Percentiles rank a stretch among this genome's conserved stretches.
Evolutionary conservation across 306 rosid genomes (phyloP).

Genomic region (Morella rubra): DNA sequence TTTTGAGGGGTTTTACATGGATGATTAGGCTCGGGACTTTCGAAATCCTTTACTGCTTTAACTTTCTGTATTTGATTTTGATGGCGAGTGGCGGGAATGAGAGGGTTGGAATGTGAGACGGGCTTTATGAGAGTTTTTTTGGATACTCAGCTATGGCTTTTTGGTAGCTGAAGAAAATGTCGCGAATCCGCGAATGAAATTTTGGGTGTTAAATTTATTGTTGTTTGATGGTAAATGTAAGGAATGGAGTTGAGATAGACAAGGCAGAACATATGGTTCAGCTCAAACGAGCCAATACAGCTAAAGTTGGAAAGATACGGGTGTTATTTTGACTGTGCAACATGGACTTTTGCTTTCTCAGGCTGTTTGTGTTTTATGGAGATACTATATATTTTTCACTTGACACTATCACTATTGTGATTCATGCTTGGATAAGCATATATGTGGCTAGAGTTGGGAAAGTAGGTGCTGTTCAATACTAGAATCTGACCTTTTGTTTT

Average conservation of each 20-base stretch:
- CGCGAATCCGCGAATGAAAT: background rate
- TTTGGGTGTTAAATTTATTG: background rate
- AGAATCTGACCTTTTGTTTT: background rate
- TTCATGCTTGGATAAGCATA: background rate
- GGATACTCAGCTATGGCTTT: background rate
- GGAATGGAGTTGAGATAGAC: background rate
- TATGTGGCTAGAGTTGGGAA: background rate
- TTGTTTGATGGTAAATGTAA: background rate
- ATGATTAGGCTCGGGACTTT: background rate
- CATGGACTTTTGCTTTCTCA: background rate
- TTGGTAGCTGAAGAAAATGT: background rate
- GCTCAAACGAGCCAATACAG: background rate
- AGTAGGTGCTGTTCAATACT: background rate
- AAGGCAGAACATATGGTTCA: background rate
- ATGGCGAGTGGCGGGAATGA: background rate
- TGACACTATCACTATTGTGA: background rate
- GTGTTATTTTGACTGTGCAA: background rate
- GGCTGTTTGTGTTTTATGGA: background rate
- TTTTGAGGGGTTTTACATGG: background rate
- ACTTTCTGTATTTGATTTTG: conserved; percentile 24
- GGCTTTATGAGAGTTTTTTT: background rate
- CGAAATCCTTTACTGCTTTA: conserved; percentile 8
- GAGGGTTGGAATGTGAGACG: conserved; percentile 11
- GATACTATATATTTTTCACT: background rate
- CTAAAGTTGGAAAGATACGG: background rate